Evolutionary conservation across 73 alveolate genomes (phyloP), one percentile per base, ranked within the genome.

Genomic region (Tetrahymena malaccensis): DNA sequence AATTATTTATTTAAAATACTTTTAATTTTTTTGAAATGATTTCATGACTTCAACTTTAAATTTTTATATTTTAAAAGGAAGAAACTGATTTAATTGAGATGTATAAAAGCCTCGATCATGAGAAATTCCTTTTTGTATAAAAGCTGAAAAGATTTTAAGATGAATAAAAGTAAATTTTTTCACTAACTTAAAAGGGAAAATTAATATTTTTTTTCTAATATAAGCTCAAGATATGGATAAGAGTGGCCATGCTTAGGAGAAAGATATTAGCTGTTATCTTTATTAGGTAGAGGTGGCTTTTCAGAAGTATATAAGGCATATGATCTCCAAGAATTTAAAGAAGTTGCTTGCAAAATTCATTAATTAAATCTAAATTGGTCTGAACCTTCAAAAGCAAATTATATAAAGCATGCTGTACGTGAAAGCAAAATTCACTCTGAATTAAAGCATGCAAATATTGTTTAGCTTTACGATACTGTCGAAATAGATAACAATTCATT

Each of bases 271-370:
- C 95, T 98, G 12, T 96, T 99, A 37, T 94, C 98, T 12, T 94
- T 99, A 43, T 97, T 99, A 85, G 99, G 99, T 7, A 98, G 98
- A 96, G 99, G 99, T 21, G 99, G 99, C 6, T 99, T 98, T 94
- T 97, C 99, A 93, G 99, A 99, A 94, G 99, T 99, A 58, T 99
- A 99, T 94, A 98, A 98, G 96, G 99, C 99, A 0, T 99, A 96
- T 94, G 99, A 99, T 96, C 96, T 98, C 55, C 98, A 98, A 85
- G 98, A 97, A 93, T 98, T 98, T 97, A 96, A 97, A 93, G 97
- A 97, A 33, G 99, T 98, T 21, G 99, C 99, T 31, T 96, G 98
- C 89, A 99, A 99, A 97, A 96, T 99, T 85, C 99, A 99, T 97
- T 99, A 98, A 83, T 96, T 99, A 50, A 98, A 98, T 94, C 98